Base-by-base conservation (phyloP, 352 stramenopile genomes). In the Phytophthora uliginosa region DNA sequence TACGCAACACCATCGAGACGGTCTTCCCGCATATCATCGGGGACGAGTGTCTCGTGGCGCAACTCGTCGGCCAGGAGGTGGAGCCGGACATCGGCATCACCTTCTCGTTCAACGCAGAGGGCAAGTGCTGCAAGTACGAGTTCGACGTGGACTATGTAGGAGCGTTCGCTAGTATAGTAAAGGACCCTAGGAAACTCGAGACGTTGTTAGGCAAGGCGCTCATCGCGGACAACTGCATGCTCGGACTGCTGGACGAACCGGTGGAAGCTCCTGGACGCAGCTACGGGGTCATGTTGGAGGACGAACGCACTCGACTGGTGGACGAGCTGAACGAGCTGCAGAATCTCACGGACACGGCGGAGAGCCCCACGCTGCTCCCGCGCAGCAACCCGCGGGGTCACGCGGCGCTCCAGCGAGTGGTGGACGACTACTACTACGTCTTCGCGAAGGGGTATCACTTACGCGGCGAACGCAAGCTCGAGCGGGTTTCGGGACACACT, bases 11-110 rank as follows among this genome's bases (percentile, higher is more conserved):
- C 22, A 83, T 89, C 51, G 66, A 71, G 8, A 77, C 68, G 13
- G 66, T 89, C 34, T 86, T 87, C 42, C 82, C 82, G 2, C 82
- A 89, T 28, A 47, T 86, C 36, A 53, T 85, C 17, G 66, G 77
- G 53, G 71, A 86, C 57, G 72, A 84, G 38, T 70, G 60, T 40
- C 66, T 89, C 53, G 64, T 84, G 42, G 58, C 74, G 13, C 70
- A 80, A 9, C 75, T 89, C 15, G 74, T 87, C 0, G 82, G 79
- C 1, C 70, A 82, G 18, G 74, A 83, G 28, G 63, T 87, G 22
- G 70, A 60, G 10, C 74, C 72, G 0, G 34, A 73, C 2, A 66
- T 59, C 20, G 57, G 60, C 15, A 54, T 84, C 8, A 70, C 62
- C 20, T 89, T 85, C 51, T 81, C 76, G 58, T 89, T 86, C 28